Percentiles rank a stretch among this genome's conserved stretches.
These are phyloP conservation scores for Panaeolus papilionaceus DNA, from an alignment of 768 basidiomycete genomes.

Conservation along the genomic window DNA sequence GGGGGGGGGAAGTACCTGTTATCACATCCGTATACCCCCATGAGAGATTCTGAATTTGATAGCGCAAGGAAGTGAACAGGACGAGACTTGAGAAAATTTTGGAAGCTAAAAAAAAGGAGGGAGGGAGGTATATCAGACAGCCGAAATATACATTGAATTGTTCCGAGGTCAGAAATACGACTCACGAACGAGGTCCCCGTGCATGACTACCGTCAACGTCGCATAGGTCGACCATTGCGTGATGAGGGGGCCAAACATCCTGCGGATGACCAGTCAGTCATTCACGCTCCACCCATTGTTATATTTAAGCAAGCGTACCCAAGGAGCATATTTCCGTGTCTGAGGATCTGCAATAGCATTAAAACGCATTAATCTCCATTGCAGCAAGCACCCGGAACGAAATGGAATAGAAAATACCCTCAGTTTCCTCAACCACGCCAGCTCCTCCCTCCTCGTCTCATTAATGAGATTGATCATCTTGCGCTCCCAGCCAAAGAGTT, in stretches of 20 bases:
- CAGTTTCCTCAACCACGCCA: constrained; percentile 57
- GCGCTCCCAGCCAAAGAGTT: constrained; percentile 73
- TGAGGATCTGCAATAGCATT: not conserved
- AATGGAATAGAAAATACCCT: constrained; percentile 38
- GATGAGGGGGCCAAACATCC: constrained; percentile 62
- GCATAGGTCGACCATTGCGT: constrained; percentile 73
- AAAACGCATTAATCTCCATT: too few species aligned
- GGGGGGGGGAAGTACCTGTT: constrained; percentile 24
- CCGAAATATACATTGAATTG: too few species aligned
- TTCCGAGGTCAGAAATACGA: not conserved
- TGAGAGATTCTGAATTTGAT: constrained; percentile 49
- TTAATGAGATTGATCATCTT: constrained; percentile 58
- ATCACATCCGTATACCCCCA: constrained; percentile 29
- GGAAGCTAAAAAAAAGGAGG: constrained; percentile 37
- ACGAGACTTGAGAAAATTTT: constrained; percentile 59
- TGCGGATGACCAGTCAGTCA: constrained; percentile 26
- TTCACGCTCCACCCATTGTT: too few species aligned
- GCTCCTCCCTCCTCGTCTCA: constrained; percentile 67
- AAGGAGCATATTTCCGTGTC: not conserved
- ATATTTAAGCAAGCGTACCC: too few species aligned
- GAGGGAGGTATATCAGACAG: constrained; percentile 18
- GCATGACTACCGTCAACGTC: constrained; percentile 54
- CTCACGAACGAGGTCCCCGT: constrained; percentile 39
- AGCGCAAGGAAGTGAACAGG: constrained; percentile 67
- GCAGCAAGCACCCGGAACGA: not conserved